A percentile compares a stretch with the other conserved stretches of the same genome.
These are phyloP conservation scores for Scytalidium sp. DNA, from an alignment of 2,329 filamentous ascomycete species.

Conservation along the genomic window DNA sequence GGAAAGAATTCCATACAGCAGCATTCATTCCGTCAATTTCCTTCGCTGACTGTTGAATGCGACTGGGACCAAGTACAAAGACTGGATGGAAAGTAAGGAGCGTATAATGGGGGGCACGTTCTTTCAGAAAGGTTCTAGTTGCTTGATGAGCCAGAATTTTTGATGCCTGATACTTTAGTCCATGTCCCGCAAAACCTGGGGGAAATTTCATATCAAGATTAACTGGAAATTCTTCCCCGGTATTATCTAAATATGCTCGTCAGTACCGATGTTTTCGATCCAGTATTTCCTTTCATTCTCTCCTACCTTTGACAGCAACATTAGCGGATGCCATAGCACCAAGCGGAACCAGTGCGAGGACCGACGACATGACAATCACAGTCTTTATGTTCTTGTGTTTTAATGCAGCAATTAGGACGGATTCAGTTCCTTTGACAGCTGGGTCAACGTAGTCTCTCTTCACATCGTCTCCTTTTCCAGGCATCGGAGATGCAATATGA, in stretches of 20 bases:
- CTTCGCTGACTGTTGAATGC: slow-evolving; percentile 2
- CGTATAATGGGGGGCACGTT: slow-evolving; percentile 4
- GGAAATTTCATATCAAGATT: slow-evolving; percentile 3
- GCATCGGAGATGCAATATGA: slow-evolving; percentile 16
- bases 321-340: slow-evolving; percentile 2
- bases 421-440: slow-evolving; percentile 11
- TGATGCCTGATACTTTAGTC: slow-evolving; percentile 8
- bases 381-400: slow-evolving; percentile 12
- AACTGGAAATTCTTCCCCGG: slow-evolving; percentile 2
- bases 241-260: slow-evolving; percentile 2
- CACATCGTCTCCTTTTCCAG: slow-evolving; percentile 3
- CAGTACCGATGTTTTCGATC: neutral
- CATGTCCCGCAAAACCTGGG: neutral
- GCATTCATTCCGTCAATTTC: slow-evolving; percentile 4
- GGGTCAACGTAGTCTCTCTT: slow-evolving; percentile 8
- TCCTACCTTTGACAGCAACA: slow-evolving; percentile 4
- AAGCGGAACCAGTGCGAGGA: slow-evolving; percentile 9
- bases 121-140: slow-evolving; percentile 7
- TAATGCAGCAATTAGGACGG: slow-evolving; percentile 9
- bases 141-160: slow-evolving; percentile 11
- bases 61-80: slow-evolving; percentile 8
- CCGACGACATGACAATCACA: slow-evolving; percentile 12
- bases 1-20: neutral
- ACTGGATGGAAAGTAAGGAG: slow-evolving; percentile 8
- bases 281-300: neutral